Base-by-base conservation (phyloP, 169 alveolate genomes). In the Amoebophrya sp. region DNA sequence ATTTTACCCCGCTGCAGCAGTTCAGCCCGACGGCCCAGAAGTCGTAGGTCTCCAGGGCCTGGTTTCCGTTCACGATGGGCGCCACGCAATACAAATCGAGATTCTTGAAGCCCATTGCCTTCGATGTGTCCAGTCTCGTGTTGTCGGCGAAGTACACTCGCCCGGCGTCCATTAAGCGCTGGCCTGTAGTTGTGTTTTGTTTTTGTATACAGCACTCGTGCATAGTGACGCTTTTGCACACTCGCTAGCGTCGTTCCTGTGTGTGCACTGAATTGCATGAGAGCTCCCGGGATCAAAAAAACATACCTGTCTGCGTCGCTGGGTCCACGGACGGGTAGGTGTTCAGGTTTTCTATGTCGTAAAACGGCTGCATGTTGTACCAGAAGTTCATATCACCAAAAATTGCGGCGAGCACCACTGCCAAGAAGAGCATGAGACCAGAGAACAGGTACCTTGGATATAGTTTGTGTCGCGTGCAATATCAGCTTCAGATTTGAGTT, bases 331-430 rank as follows among this genome's bases (percentile, higher is more conserved):
- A 39, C 14, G 94, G 94, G 91, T 92, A 92, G 39, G 94, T 92
- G 94, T 92, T 92, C 90, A 92, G 77, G 94, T 92, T 92, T 92
- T 92, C 94, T 23, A 92, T 77, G 91, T 92, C 94, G 35, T 92
- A 92, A 90, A 77, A 92, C 29, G 94, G 94, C 94, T 92, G 94
- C 93, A 92, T 89, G 94, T 92, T 92, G 94, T 89, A 92, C 94
- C 94, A 92, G 83, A 54, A 92, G 91, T 92, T 92, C 94, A 92
- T 92, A 77, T 92, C 94, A 0, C 93, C 93, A 47, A 83, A 32
- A 39, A 83, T 83, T 12, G 40, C 90, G 7, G 90, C 90, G 23
- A 83, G 41, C 32, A 83, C 32, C 39, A 38, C 35, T 23, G 41
- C 40, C 89, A 40, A 54, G 91, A n/a, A 3, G 83, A 83, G 33